These are phyloP conservation scores for Coix lacrymajobi DNA, from an alignment of 176 grass and related monocot species.

Conservation along the genomic window DNA sequence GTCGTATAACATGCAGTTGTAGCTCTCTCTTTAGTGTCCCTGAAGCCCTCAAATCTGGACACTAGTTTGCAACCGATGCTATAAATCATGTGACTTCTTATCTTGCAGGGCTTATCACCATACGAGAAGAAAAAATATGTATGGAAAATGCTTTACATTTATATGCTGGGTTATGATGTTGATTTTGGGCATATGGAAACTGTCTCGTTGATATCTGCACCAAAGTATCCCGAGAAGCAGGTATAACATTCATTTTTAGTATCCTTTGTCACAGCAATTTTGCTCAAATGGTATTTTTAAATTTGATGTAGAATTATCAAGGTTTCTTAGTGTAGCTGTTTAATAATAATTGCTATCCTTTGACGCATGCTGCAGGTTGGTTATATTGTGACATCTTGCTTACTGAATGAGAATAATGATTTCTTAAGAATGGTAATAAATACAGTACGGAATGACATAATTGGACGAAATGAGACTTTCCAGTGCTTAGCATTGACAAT, in stretches of 20 bases:
- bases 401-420: constrained; percentile 95
- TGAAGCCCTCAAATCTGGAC: neutral
- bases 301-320: neutral
- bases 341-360: constrained; percentile 21
- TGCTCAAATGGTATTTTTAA: neutral
- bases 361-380: constrained; percentile 67
- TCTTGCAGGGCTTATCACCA: constrained; percentile 75
- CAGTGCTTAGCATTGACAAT: constrained; percentile 98
- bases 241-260: constrained; percentile 40
- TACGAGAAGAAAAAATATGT: constrained; percentile 99
- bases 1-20: neutral
- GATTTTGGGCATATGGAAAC: constrained; percentile 95
- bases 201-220: constrained; percentile 98
- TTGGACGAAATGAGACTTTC: constrained; percentile 96
- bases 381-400: constrained; percentile 94
- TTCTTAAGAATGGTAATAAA: constrained; percentile 99
- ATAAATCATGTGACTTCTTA: constrained; percentile 25
- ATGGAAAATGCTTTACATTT: constrained; percentile 99
- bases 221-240: constrained; percentile 99
- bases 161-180: constrained; percentile 99
- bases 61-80: neutral
- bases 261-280: neutral
- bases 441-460: constrained; percentile 98
- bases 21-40: neutral
- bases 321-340: neutral